These are phyloP conservation scores for Gnomoniopsis smithogilvyi DNA, from an alignment of 2,329 filamentous ascomycete species.

Conservation along the genomic window DNA sequence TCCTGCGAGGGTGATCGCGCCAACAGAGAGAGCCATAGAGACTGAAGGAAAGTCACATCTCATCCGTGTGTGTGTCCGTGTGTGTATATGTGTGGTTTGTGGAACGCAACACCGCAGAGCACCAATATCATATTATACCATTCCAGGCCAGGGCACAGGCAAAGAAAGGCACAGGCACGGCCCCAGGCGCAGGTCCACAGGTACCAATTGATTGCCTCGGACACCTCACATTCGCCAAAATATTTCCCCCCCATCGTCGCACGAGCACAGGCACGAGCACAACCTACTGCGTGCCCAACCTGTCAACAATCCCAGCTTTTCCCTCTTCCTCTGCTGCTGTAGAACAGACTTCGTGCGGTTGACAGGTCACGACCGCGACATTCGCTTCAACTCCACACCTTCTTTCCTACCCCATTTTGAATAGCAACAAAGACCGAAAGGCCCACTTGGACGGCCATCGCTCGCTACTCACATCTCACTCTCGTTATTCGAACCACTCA, in stretches of 20 bases:
- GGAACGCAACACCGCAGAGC: slow-evolving; percentile 10
- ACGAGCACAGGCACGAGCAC: not conserved
- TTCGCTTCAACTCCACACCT: not conserved
- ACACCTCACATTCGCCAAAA: not conserved
- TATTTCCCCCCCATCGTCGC: not conserved
- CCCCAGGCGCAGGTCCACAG: not conserved
- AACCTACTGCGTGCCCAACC: not conserved
- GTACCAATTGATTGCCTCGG: not conserved
- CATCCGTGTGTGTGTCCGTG: no score
- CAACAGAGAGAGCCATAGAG: not conserved
- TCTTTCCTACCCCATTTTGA: no score
- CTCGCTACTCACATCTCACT: not conserved
- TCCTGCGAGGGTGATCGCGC: slow-evolving; percentile 7
- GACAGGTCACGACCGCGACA: not conserved
- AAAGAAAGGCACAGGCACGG: not conserved
- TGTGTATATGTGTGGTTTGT: not conserved
- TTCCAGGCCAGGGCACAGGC: no score
- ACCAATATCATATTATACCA: not conserved
- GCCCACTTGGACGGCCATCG: not conserved
- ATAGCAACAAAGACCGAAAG: not conserved
- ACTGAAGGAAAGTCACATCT: no score
- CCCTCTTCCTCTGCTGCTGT: slow-evolving; percentile 4
- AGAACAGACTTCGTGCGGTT: slow-evolving; percentile 2
- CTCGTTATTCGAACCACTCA: not conserved
- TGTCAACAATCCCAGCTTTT: slow-evolving; percentile 14